Percentiles rank a stretch among this genome's conserved stretches.
These are phyloP conservation scores for Phlebiopsis flavidoalba DNA, from an alignment of 768 basidiomycete genomes.

Conservation along the genomic window DNA sequence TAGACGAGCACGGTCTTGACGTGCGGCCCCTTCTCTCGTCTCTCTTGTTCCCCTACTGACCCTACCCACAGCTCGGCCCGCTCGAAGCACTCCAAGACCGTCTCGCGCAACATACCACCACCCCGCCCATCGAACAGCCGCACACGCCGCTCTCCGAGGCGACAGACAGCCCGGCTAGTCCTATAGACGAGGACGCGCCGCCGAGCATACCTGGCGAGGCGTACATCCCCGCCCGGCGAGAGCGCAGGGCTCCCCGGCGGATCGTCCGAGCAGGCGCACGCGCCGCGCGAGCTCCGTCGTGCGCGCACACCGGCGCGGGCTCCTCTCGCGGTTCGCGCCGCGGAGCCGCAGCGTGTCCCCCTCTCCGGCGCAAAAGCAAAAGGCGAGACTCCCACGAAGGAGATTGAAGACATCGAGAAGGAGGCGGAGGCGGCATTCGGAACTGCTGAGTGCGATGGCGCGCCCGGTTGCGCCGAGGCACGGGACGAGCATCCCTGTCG, in stretches of 20 bases:
- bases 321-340: constrained; percentile 5
- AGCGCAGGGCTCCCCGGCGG: constrained; percentile 55
- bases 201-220: constrained; percentile 43
- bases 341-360: background rate
- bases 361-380: background rate
- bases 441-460: constrained; percentile 19
- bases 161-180: constrained; percentile 14
- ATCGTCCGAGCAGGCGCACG: constrained; percentile 15
- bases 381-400: background rate
- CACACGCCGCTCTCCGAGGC: constrained; percentile 14
- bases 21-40: constrained; percentile 29
- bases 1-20: constrained; percentile 52
- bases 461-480: constrained; percentile 13
- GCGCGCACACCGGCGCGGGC: constrained; percentile 32
- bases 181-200: constrained; percentile 16
- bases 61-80: constrained; percentile 36
- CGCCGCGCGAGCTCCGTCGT: constrained; percentile 39
- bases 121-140: constrained; percentile 10
- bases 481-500: constrained; percentile 57
- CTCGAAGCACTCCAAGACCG: constrained; percentile 46
- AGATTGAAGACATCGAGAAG: background rate
- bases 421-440: constrained; percentile 15
- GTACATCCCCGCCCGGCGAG: constrained; percentile 60
- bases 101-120: constrained; percentile 41
- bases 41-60: background rate